Evolutionary conservation across 768 basidiomycete genomes (phyloP).

Genomic region (Lactarius sp.): DNA sequence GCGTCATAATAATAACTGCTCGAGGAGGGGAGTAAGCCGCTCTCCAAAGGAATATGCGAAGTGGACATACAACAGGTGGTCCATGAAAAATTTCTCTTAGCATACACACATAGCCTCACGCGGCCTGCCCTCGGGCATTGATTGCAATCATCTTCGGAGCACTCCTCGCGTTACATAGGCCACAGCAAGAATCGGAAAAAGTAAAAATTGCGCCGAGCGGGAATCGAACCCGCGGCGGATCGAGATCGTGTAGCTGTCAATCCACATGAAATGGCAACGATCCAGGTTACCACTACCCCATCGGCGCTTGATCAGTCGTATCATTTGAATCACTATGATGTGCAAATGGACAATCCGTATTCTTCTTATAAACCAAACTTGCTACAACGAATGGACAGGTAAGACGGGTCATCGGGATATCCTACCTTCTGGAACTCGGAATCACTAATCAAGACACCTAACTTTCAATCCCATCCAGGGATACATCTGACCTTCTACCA

Average conservation of each 20-base stretch:
- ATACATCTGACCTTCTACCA: slow-evolving; percentile 31
- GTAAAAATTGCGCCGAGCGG: slow-evolving; percentile 11
- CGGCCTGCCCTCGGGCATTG: too few species aligned
- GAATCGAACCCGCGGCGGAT: slow-evolving; percentile 26
- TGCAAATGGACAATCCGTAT: not conserved
- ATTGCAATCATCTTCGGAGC: too few species aligned
- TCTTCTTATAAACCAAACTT: too few species aligned
- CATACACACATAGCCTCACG: too few species aligned
- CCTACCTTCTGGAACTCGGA: not conserved
- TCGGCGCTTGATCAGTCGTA: not conserved
- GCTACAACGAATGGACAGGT: too few species aligned
- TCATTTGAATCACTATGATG: not conserved
- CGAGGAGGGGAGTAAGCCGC: too few species aligned
- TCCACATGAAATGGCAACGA: slow-evolving; percentile 18
- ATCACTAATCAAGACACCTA: slow-evolving; percentile 8
- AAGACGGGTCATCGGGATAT: not conserved
- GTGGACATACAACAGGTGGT: too few species aligned
- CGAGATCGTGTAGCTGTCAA: not conserved
- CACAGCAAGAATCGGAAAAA: not conserved
- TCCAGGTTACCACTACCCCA: slow-evolving; percentile 28
- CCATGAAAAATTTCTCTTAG: too few species aligned
- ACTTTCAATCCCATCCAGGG: slow-evolving; percentile 36
- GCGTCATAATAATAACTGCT: too few species aligned
- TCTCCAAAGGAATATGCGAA: too few species aligned
- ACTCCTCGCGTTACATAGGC: too few species aligned